Evolutionary conservation across 2,329 filamentous ascomycete genomes (phyloP).

Genomic region (Lachnellula hyalina): DNA sequence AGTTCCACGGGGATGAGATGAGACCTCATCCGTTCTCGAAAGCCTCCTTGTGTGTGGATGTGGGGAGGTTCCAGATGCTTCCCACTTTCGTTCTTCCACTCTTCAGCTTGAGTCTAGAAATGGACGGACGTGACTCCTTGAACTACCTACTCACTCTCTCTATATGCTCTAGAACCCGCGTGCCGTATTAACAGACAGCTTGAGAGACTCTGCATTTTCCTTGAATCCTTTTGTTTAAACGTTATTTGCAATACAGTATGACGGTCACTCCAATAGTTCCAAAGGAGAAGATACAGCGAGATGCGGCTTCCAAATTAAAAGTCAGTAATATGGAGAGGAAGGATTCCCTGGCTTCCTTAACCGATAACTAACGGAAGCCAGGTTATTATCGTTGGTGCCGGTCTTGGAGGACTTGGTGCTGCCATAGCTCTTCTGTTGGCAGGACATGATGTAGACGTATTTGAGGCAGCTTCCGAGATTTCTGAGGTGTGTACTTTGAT

Average conservation of each 20-base stretch:
- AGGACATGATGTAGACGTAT: conserved; percentile 36
- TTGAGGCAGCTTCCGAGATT: conserved; percentile 37
- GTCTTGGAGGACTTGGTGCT: conserved; percentile 47
- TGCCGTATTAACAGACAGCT: too few species aligned
- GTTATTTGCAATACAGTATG: neutral
- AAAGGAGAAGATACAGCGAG: conserved; percentile 16
- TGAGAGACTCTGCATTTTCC: too few species aligned
- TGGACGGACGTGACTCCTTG: too few species aligned
- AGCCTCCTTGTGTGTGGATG: too few species aligned
- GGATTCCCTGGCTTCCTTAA: neutral
- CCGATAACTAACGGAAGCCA: conserved; percentile 1
- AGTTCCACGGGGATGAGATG: neutral
- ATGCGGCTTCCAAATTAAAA: conserved; percentile 15
- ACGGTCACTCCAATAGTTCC: conserved; percentile 2
- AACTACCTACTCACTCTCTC: too few species aligned
- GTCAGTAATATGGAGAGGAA: conserved; percentile 4
- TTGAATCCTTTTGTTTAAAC: too few species aligned
- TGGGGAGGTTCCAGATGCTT: too few species aligned
- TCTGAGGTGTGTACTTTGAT: conserved; percentile 35
- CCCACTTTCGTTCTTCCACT: too few species aligned
- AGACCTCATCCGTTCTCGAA: too few species aligned
- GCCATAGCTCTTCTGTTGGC: conserved; percentile 26
- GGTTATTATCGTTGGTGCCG: conserved; percentile 50
- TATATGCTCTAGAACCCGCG: too few species aligned
- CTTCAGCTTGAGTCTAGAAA: too few species aligned